Conservation (phyloP, 1,284 basidiomycete genomes). For the Hymenochaete sp. region DNA sequence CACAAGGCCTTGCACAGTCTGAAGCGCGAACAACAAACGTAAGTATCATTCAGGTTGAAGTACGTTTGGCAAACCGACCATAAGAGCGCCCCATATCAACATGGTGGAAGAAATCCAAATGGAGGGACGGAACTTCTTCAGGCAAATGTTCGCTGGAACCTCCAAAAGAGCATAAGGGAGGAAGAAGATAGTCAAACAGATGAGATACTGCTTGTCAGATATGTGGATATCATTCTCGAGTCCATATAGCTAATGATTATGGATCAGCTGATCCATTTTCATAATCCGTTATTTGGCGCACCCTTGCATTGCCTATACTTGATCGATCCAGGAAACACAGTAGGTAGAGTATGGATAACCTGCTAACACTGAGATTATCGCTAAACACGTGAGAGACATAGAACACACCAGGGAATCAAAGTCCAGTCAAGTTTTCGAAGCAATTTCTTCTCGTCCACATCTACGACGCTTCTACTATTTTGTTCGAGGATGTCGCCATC, state of each 20-base stretch:
- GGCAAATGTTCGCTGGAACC: constrained; percentile 61
- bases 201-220: constrained; percentile 53
- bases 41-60: constrained; percentile 4
- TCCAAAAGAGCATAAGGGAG: constrained; percentile 60
- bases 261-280: neutral
- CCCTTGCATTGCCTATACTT: constrained; percentile 74
- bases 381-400: too few relatives aligned
- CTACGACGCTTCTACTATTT: neutral
- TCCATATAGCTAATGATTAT: constrained; percentile 40
- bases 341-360: constrained; percentile 65
- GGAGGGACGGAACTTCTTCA: constrained; percentile 60
- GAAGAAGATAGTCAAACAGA: constrained; percentile 56
- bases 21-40: constrained; percentile 2
- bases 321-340: constrained; percentile 70
- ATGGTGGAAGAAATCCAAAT: constrained; percentile 55
- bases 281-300: constrained; percentile 23
- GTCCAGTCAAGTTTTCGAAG: constrained; percentile 56
- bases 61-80: constrained; percentile 35
- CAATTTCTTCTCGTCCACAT: constrained; percentile 52
- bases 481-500: neutral
- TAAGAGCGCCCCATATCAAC: constrained; percentile 63
- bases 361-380: too few relatives aligned
- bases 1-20: constrained; percentile 62
- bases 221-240: constrained; percentile 47
- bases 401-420: constrained; percentile 60